These are phyloP conservation scores for Pharus latifolius DNA, from an alignment of 176 grass and related monocot species.

Conservation along the genomic window DNA sequence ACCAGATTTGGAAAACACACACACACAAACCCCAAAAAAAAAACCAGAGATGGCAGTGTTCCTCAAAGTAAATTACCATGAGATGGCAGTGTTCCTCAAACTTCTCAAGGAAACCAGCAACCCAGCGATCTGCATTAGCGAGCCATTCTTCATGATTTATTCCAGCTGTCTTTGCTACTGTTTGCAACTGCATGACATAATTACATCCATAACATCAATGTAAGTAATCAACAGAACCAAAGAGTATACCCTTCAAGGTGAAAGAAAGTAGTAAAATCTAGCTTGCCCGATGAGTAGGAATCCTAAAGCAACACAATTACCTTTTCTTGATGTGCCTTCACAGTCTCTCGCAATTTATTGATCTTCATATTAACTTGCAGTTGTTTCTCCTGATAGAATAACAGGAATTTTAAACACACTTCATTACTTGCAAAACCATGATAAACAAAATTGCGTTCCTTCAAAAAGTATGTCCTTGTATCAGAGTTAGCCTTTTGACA, in stretches of 20 bases:
- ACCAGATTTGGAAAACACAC: too few species aligned
- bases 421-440: not conserved
- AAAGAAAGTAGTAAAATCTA: not conserved
- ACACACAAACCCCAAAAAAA: too few species aligned
- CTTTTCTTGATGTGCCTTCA: slow-evolving; percentile 95
- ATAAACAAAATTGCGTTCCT: not conserved
- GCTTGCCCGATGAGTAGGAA: not conserved
- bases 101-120: slow-evolving; percentile 93
- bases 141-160: slow-evolving; percentile 83
- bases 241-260: not conserved
- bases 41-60: too few species aligned
- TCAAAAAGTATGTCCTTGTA: not conserved
- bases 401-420: not conserved
- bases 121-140: slow-evolving; percentile 83
- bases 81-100: slow-evolving; percentile 91
- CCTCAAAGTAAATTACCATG: slow-evolving; percentile 38
- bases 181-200: slow-evolving; percentile 67
- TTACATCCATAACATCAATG: not conserved
- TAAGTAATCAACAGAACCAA: not conserved
- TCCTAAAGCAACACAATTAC: slow-evolving; percentile 6
- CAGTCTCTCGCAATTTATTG: slow-evolving; percentile 75
- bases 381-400: slow-evolving; percentile 69
- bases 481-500: not conserved
- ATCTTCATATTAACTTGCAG: slow-evolving; percentile 96
- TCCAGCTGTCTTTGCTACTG: slow-evolving; percentile 71